phyloP scores from a whole-genome alignment of 768 basidiomycete species.

The Tulasnella sp. region DNA sequence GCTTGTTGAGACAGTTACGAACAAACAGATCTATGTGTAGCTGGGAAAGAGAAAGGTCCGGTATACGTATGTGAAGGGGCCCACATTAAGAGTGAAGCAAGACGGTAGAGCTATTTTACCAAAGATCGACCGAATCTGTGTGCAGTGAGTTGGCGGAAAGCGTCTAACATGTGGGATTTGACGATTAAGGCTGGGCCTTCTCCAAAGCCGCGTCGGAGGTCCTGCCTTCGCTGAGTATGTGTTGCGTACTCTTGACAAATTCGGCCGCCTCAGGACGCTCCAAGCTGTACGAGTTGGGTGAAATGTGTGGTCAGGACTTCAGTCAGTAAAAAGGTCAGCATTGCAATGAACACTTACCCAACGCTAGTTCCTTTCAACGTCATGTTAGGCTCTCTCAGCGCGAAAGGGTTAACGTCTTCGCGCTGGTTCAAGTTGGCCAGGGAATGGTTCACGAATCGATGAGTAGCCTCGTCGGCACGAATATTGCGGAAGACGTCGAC shows the following conservation, averaged over 20 bases:
- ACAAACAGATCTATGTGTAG: no score
- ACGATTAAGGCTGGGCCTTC: neutral
- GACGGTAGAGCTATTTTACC: no score
- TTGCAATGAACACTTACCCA: conserved; percentile 39
- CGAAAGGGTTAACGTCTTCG: conserved; percentile 83
- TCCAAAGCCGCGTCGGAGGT: neutral
- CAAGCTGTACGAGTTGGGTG: conserved; percentile 35
- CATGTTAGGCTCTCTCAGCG: conserved; percentile 82
- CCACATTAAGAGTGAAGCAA: no score
- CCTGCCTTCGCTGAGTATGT: conserved; percentile 33
- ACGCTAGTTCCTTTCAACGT: conserved; percentile 62
- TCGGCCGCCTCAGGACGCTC: conserved; percentile 54
- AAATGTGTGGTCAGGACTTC: neutral
- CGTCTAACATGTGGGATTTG: no score
- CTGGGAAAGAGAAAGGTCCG: no score
- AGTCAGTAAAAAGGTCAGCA: neutral
- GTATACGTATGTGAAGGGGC: no score
- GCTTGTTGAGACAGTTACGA: no score
- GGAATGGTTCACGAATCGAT: conserved; percentile 82
- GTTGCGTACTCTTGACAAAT: conserved; percentile 52
- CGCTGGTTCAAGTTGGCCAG: conserved; percentile 70
- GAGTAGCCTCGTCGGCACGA: conserved; percentile 1
- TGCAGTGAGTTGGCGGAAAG: no score
- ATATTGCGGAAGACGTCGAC: neutral
- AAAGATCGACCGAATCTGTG: no score